These are phyloP conservation scores for Solioccasus polychromus DNA, from an alignment of 768 basidiomycete genomes.

Conservation along the genomic window DNA sequence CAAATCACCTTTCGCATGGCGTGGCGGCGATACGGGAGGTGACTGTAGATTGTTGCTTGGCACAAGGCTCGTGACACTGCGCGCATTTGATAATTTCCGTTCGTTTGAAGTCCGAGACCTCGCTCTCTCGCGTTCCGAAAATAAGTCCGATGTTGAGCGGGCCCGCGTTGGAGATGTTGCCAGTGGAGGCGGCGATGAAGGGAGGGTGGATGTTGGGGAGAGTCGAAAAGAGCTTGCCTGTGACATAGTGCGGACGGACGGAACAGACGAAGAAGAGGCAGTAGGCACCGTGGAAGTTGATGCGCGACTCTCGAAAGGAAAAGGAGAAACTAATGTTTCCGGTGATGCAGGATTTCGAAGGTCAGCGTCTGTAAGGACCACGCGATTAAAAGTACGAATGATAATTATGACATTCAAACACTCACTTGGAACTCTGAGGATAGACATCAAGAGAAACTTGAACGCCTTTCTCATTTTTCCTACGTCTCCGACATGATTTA, in stretches of 20 bases:
- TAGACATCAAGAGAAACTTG: slow-evolving; percentile 67
- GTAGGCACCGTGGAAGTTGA: slow-evolving; percentile 54
- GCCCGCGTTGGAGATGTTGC: slow-evolving; percentile 51
- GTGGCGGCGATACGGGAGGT: slow-evolving; percentile 9
- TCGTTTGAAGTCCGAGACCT: slow-evolving; percentile 25
- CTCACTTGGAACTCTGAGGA: slow-evolving; percentile 46
- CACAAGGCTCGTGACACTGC: slow-evolving; percentile 26
- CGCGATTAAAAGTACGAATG: slow-evolving; percentile 11
- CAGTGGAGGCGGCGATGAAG: slow-evolving; percentile 36
- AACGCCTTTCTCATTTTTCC: slow-evolving; percentile 77
- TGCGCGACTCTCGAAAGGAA: slow-evolving; percentile 52
- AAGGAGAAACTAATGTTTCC: slow-evolving; percentile 46
- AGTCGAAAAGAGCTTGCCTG: slow-evolving; percentile 29
- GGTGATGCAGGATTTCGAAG: slow-evolving; percentile 76
- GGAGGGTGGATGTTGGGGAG: slow-evolving; percentile 34
- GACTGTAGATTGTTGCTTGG: slow-evolving; percentile 22
- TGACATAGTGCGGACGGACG: slow-evolving; percentile 31
- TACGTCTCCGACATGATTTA: slow-evolving; percentile 50
- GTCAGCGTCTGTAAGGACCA: slow-evolving; percentile 35
- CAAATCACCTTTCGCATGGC: slow-evolving; percentile 12
- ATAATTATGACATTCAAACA: slow-evolving; percentile 1
- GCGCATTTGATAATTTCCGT: slow-evolving; percentile 30
- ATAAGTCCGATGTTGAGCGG: slow-evolving; percentile 54
- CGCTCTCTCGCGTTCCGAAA: slow-evolving; percentile 41
- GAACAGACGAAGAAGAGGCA: slow-evolving; percentile 40